Evolutionary conservation across 768 basidiomycete species (phyloP).

Genomic region (Podaxis rugospora): DNA sequence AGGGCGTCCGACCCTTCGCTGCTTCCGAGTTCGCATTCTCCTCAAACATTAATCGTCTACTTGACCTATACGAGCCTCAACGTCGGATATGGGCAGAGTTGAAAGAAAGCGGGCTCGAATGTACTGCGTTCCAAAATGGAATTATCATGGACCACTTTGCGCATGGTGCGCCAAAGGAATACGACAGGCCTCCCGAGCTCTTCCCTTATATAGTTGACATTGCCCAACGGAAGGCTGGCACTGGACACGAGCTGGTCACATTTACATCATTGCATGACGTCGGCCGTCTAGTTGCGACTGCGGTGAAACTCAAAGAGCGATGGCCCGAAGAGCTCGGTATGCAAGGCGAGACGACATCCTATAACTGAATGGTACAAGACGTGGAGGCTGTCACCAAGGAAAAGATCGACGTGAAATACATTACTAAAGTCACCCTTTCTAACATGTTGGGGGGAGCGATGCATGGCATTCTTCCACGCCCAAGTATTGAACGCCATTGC

Average conservation of each 20-base stretch:
- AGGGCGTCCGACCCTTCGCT: neutral
- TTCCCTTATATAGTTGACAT: neutral
- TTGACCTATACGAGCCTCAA: neutral
- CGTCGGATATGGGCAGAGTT: neutral
- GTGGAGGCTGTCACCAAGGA: neutral
- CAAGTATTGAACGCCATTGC: neutral
- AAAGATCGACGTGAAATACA: neutral
- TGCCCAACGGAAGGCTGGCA: neutral
- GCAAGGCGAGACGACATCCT: conserved; percentile 1
- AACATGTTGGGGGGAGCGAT: neutral
- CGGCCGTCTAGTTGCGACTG: neutral
- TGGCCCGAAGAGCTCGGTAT: conserved; percentile 9
- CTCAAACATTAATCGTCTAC: neutral
- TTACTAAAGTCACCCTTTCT: neutral
- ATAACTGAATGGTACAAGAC: neutral
- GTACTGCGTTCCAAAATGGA: conserved; percentile 1
- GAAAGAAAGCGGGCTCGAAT: conserved; percentile 1
- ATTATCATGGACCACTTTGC: neutral
- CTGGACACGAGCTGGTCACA: neutral
- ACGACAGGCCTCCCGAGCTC: neutral
- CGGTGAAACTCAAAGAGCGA: neutral
- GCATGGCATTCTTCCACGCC: neutral
- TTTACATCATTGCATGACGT: neutral
- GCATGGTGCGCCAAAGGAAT: neutral
- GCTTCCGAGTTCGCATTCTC: neutral